phyloP scores from a whole-genome alignment of 208 protist genomes.

The Crithidia sp. region DNA sequence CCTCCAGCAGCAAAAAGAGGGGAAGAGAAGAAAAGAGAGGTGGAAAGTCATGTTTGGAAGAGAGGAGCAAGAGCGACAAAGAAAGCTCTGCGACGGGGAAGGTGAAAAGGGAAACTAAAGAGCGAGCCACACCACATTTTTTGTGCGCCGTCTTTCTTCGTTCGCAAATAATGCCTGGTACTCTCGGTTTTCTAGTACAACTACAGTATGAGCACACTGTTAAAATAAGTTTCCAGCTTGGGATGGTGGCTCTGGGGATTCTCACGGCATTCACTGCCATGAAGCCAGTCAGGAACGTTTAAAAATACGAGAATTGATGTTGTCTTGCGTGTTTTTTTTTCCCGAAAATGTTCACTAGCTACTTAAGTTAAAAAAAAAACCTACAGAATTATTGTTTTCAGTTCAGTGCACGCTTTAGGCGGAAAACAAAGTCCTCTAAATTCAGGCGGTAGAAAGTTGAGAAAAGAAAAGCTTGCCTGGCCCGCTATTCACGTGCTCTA shows the following conservation, averaged over 20 bases:
- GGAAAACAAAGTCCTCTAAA: constrained; percentile 10
- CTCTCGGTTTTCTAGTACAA: too few relatives aligned
- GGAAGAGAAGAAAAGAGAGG: constrained; percentile 3
- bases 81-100: too few relatives aligned
- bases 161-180: too few relatives aligned
- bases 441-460: constrained; percentile 12
- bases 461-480: neutral
- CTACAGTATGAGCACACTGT: too few relatives aligned
- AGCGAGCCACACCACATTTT: too few relatives aligned
- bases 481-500: constrained; percentile 41
- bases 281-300: too few relatives aligned
- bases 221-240: too few relatives aligned
- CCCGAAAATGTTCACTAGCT: constrained; percentile 14
- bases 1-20: neutral
- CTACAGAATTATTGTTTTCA: constrained; percentile 13
- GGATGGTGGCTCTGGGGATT: too few relatives aligned
- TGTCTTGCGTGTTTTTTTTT: constrained; percentile 10
- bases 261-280: too few relatives aligned
- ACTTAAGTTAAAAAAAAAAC: neutral
- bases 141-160: neutral
- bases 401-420: neutral
- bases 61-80: neutral
- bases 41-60: neutral
- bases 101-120: too few relatives aligned
- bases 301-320: neutral